Evolutionary conservation across 2,329 filamentous ascomycete species (phyloP).

Genomic region (Trichoderma lentiforme): DNA sequence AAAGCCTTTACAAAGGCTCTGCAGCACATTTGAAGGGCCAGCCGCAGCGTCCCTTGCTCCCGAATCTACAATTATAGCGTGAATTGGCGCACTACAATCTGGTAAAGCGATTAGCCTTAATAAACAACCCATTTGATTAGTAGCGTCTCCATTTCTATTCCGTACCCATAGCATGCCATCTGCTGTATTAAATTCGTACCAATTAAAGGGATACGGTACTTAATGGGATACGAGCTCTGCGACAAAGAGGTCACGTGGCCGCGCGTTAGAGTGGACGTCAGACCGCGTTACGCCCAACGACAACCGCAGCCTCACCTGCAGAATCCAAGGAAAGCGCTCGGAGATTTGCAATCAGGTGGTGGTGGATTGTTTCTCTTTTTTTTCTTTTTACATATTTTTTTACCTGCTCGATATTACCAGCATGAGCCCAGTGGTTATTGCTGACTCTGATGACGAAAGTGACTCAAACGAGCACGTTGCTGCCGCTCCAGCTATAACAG

Average conservation of each 20-base stretch:
- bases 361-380: not conserved
- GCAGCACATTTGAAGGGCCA: constrained; percentile 76
- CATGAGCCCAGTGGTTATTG: constrained; percentile 32
- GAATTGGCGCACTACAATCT: not conserved
- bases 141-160: not conserved
- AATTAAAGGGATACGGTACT: not conserved
- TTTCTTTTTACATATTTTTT: not conserved
- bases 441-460: constrained; percentile 41
- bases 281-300: constrained; percentile 10
- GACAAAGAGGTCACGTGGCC: constrained; percentile 1
- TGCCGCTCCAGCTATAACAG: constrained; percentile 17
- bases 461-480: constrained; percentile 23
- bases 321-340: not conserved
- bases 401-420: constrained; percentile 7
- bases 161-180: not conserved
- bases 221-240: not conserved
- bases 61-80: constrained; percentile 36
- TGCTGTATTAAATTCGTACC: not conserved
- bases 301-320: not conserved
- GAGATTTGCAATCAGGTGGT: not conserved
- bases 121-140: not conserved
- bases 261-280: constrained; percentile 4
- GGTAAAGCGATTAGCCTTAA: not conserved
- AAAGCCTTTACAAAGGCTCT: constrained; percentile 92
- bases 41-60: constrained; percentile 34